Conservation (phyloP, 2,329 filamentous ascomycete genomes). For the Cercospora sesami region DNA sequence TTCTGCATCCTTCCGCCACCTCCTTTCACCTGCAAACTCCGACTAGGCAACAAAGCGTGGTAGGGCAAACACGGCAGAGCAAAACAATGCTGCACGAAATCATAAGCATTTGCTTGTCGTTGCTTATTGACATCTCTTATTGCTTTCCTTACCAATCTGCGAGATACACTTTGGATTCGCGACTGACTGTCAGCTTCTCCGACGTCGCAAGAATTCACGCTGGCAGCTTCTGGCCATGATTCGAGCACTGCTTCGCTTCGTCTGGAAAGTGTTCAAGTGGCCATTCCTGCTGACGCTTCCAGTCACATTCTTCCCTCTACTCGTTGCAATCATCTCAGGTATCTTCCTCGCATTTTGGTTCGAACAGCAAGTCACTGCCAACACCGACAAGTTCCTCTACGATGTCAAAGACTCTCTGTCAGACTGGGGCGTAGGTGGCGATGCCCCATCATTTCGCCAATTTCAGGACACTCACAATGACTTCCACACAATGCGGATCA, state of each 20-base stretch:
- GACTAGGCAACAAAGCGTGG: not conserved
- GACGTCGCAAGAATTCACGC: not conserved
- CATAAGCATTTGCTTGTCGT: not conserved
- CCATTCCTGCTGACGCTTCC: constrained; percentile 23
- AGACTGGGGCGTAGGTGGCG: constrained; percentile 24
- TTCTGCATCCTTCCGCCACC: constrained; percentile 13
- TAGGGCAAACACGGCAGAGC: not conserved
- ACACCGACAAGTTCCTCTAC: constrained; percentile 17
- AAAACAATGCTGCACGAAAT: not conserved
- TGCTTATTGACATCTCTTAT: not conserved
- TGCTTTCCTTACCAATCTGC: not conserved
- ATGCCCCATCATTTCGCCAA: constrained; percentile 20
- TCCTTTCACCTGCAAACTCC: constrained; percentile 3
- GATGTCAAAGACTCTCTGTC: constrained; percentile 19
- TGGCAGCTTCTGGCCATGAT: constrained; percentile 4
- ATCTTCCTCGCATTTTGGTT: constrained; percentile 18
- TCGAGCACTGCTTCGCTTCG: not conserved
- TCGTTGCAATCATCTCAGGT: constrained; percentile 14
- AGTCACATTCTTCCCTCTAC: constrained; percentile 18
- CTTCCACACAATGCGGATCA: constrained; percentile 23
- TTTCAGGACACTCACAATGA: constrained; percentile 26
- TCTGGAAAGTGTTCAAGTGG: constrained; percentile 24
- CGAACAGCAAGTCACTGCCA: constrained; percentile 11
- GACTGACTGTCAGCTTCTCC: not conserved
- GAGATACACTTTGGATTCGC: not conserved